Percentiles rank a stretch among this genome's conserved stretches.
phyloP scores from a whole-genome alignment of 768 basidiomycete species.

The Lanmaoa pseudosensibilis region DNA sequence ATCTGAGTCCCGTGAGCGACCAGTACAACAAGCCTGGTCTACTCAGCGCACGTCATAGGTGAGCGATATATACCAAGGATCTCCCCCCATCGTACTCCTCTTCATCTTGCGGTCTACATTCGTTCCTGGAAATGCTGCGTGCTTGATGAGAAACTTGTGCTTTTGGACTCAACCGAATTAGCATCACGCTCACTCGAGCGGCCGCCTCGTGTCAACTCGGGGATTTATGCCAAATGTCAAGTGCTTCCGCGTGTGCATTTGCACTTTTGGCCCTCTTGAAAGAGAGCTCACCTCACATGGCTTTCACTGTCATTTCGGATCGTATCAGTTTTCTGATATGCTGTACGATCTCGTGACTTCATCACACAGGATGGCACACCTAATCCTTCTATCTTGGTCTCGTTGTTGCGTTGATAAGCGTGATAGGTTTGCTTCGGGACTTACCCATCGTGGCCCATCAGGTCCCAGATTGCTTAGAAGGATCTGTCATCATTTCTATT shows the following conservation, averaged over 20 bases:
- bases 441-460: conserved; percentile 8
- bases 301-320: conserved; percentile 8
- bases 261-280: conserved; percentile 3
- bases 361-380: conserved; percentile 8
- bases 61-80: conserved; percentile 35
- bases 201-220: conserved; percentile 20
- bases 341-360: conserved; percentile 5
- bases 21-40: conserved; percentile 96
- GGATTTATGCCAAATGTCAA: background rate
- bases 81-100: background rate
- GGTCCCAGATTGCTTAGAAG: conserved; percentile 5
- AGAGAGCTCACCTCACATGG: conserved; percentile 14
- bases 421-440: conserved; percentile 9
- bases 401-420: conserved; percentile 11
- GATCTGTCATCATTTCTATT: conserved; percentile 6
- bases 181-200: conserved; percentile 9
- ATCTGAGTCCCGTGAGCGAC: conserved; percentile 95
- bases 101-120: background rate
- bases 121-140: background rate
- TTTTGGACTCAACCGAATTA: conserved; percentile 7
- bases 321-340: conserved; percentile 10
- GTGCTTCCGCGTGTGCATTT: conserved; percentile 1
- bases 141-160: conserved; percentile 4
- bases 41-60: conserved; percentile 86
- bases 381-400: conserved; percentile 16